Base-by-base conservation (phyloP, 1,284 basidiomycete genomes). In the Sanguinoderma infundibulare region DNA sequence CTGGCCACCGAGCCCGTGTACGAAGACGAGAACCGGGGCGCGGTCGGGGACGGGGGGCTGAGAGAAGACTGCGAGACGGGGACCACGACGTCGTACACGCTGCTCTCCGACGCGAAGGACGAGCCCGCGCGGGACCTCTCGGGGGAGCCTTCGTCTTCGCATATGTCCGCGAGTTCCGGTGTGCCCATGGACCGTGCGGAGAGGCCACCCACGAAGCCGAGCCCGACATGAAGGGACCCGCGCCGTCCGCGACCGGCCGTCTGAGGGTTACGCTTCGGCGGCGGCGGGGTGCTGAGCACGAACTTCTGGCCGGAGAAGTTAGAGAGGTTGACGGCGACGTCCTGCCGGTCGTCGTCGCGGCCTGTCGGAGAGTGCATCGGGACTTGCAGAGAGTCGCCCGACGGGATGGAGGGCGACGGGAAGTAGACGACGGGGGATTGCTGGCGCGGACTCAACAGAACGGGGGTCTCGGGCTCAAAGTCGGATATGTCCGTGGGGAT, bases 221-320 rank as follows among this genome's bases (percentile, higher is more conserved):
- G 49, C 12, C 49, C 49, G 34, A 51, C 20, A 3, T 32, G 49
- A 2, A 32, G 32, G n/a, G 30, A n/a, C 9, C n/a, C 34, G 49
- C n/a, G 30, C n/a, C 2, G 28, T 9, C 49, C 9, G 1, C 20
- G 30, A 14, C 32, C 30, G n/a, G 12, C 49, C 5, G 49, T 9
- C 7, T 46, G 20, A 5, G 30, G 1, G 20, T 22, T 14, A 6
- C 49, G 49, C 32, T 32, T 51, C 20, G n/a, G 12, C 22, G 50
- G 12, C 22, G 50, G 57, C 3, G 57, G 57, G 6, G 50, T 15
- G 7, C 14, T 28, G 6, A 59, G 40, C 6, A 59, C 51, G 42
- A 59, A 59, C 15, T 22, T 39, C 17, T 47, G 35, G 8, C 57
- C 57, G 2, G 57, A 53, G 40, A 59, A 24, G 51, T 53, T 59